phyloP scores from a whole-genome alignment of 331 rosid species.

The Acacia concinna region DNA sequence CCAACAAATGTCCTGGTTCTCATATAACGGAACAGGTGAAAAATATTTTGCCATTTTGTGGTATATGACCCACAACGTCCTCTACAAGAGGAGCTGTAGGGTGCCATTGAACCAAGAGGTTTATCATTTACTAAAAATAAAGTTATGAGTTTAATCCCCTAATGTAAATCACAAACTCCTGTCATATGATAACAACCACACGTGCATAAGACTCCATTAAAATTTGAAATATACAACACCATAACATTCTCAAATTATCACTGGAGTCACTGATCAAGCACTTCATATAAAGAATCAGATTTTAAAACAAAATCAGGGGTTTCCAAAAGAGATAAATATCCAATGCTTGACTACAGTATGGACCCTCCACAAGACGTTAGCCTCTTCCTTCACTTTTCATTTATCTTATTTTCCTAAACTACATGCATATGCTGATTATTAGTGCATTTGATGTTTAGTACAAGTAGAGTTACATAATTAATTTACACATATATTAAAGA shows the following conservation, averaged over 20 bases:
- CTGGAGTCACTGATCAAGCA: neutral
- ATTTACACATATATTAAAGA: too few relatives aligned
- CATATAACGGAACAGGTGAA: neutral
- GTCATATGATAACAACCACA: neutral
- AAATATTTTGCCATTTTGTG: too few relatives aligned
- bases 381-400: slow-evolving; percentile 12
- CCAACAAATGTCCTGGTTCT: neutral
- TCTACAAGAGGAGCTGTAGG: too few relatives aligned
- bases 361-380: neutral
- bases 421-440: too few relatives aligned
- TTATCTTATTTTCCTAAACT: too few relatives aligned
- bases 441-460: too few relatives aligned
- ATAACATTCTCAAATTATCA: neutral
- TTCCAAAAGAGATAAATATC: neutral
- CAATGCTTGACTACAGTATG: neutral
- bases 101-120: too few relatives aligned
- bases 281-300: neutral
- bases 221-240: neutral
- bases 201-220: neutral
- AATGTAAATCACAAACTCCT: neutral
- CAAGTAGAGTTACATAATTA: too few relatives aligned
- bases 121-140: neutral
- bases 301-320: neutral
- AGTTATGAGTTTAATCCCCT: neutral
- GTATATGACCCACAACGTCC: too few relatives aligned